Evolutionary conservation across 257 asterid species (phyloP).

Genomic region (Solanum appendiculatum): DNA sequence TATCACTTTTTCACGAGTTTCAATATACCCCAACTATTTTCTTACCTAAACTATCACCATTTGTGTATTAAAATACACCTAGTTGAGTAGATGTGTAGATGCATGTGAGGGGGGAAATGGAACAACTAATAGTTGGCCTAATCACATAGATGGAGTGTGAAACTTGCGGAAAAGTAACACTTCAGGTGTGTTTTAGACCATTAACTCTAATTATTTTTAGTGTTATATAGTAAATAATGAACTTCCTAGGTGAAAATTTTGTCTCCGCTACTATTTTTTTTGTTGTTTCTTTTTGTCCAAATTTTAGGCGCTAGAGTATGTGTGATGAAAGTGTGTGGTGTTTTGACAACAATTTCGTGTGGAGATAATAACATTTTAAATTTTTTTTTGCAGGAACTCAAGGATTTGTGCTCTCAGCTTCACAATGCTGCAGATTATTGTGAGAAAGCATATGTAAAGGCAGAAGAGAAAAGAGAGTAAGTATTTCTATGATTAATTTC

Average conservation of each 20-base stretch:
- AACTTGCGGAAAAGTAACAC: neutral
- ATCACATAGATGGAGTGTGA: neutral
- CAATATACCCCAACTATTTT: neutral
- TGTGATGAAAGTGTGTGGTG: neutral
- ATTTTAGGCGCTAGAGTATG: neutral
- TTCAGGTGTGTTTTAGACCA: neutral
- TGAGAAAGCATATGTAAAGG: conserved; percentile 33
- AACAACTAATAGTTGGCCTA: neutral
- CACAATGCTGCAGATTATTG: conserved; percentile 62
- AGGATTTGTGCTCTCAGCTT: conserved; percentile 49
- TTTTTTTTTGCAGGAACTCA: conserved; percentile 43
- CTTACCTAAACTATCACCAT: neutral
- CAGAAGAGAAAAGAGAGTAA: conserved; percentile 36
- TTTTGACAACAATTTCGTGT: neutral
- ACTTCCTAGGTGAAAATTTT: neutral
- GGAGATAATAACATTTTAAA: neutral
- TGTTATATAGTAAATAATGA: neutral
- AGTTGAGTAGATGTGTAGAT: neutral
- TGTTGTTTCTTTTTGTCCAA: neutral
- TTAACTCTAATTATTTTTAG: neutral
- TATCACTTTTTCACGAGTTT: neutral
- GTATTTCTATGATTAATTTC: neutral
- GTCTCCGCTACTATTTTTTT: neutral
- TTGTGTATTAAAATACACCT: neutral
- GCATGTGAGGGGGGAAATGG: neutral